Evolutionary conservation across 305 asterid species (phyloP).

Genomic region (Solanum aculeatissimum): DNA sequence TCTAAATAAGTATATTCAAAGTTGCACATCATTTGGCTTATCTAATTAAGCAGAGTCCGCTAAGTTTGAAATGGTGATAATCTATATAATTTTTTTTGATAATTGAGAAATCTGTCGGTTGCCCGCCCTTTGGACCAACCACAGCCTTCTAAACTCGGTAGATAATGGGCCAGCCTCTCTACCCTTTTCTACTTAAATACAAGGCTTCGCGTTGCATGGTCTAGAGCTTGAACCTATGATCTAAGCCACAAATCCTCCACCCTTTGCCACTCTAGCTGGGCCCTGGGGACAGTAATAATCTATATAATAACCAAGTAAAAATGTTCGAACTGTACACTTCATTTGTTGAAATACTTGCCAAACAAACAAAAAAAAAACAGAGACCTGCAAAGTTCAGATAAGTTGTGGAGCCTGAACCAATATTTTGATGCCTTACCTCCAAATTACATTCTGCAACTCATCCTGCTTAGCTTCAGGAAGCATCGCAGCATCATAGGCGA

Average conservation of each 20-base stretch:
- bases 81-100: background rate
- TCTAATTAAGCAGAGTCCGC: background rate
- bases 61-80: background rate
- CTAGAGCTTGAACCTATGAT: too few species aligned
- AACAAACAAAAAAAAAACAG: background rate
- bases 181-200: too few species aligned
- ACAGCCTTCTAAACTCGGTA: too few species aligned
- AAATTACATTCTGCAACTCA: slow-evolving; percentile 16
- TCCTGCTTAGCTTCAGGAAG: slow-evolving; percentile 17
- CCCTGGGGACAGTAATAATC: background rate
- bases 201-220: too few species aligned
- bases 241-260: too few species aligned
- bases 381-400: background rate
- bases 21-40: background rate
- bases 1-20: background rate
- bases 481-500: slow-evolving; percentile 16
- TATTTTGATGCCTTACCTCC: slow-evolving; percentile 6
- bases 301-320: background rate
- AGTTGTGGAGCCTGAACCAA: background rate
- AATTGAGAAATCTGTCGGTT: too few species aligned
- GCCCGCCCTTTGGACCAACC: too few species aligned
- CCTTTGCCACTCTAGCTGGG: too few species aligned
- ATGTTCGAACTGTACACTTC: background rate
- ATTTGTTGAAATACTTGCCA: background rate
- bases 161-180: too few species aligned